Evolutionary conservation across 768 basidiomycete genomes (phyloP).

Genomic region (Tylopilus intermedius): DNA sequence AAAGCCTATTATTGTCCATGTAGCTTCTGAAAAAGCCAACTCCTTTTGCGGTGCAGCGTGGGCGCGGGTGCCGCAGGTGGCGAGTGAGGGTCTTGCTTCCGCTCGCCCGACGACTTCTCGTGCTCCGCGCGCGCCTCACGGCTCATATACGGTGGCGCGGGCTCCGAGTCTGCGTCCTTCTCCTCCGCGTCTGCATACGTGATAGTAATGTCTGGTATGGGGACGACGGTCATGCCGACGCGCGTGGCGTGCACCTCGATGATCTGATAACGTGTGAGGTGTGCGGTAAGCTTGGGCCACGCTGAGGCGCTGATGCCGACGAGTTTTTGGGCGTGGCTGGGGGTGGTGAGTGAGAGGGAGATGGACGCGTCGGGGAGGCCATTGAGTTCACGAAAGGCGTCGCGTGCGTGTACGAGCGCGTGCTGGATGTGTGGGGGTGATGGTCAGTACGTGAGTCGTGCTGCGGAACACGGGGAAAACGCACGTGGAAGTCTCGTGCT

Average conservation of each 20-base stretch:
- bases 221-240: not conserved
- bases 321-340: constrained; percentile 29
- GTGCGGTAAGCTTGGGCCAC: constrained; percentile 41
- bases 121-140: not conserved
- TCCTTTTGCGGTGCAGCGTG: constrained; percentile 1
- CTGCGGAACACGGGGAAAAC: constrained; percentile 8
- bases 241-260: constrained; percentile 37
- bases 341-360: constrained; percentile 38
- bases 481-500: constrained; percentile 39
- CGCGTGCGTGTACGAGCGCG: constrained; percentile 46
- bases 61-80: not conserved
- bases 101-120: constrained; percentile 8
- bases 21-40: constrained; percentile 17
- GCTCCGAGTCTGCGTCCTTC: constrained; percentile 1
- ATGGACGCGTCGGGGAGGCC: constrained; percentile 38
- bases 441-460: not conserved
- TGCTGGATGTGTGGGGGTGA: constrained; percentile 29
- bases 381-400: constrained; percentile 43
- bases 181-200: constrained; percentile 20
- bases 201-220: constrained; percentile 29
- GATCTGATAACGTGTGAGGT: constrained; percentile 43
- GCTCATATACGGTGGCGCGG: constrained; percentile 38
- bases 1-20: not conserved
- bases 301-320: constrained; percentile 50
- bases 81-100: not conserved